Base-by-base conservation (phyloP, 1,284 basidiomycete species). In the Moesziomyces parantarcticus region DNA sequence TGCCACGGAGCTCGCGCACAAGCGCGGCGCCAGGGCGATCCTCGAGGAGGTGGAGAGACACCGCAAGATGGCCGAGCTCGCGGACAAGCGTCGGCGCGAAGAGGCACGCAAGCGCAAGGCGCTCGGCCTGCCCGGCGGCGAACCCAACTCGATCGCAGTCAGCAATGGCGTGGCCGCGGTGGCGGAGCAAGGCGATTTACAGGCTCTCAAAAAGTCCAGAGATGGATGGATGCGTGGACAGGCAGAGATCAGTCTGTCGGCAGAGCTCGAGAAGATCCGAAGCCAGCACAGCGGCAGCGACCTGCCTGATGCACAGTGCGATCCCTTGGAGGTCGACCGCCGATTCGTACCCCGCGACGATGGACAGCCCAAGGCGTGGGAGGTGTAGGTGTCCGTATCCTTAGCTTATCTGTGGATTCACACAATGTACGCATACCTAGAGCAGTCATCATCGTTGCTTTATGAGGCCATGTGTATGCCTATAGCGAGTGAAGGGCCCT, bases 1-100 rank as follows among this genome's bases (percentile, higher is more conserved):
- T 2, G 82, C 82, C 0, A 57, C 73, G 48, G 68, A 77, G 55
- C 70, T 83, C 20, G 71, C 78, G 11, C 61, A 75, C 43, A 71
- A 73, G 54, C 56, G 69, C 22, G 76, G 79, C 34, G 82, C 81
- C 13, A 56, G 72, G 1, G 70, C 56, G 6, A 83, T 83, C 29
- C 64, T 83, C 7, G 78, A 76, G 18, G 82, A 83, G 58, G 82
- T 83, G n/a, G 81, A 83, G 52, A 55, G 73, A 32, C 82, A 83
- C 51, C 73, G 82, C 36, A 76, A 65, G 51, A 66, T 81, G 55
- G 82, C 82, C 13, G 81, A 82, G 50, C 74, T 60, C 44, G 80
- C 80, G 0, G 82, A 83, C 48, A 54, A 69, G 22, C 62, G 64
- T 25, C 64, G 78, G 18, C 63, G 79, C 1, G 65, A 69, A 14